phyloP scores from a whole-genome alignment of 1,139 yeast species.

The Candida mesenterica region DNA sequence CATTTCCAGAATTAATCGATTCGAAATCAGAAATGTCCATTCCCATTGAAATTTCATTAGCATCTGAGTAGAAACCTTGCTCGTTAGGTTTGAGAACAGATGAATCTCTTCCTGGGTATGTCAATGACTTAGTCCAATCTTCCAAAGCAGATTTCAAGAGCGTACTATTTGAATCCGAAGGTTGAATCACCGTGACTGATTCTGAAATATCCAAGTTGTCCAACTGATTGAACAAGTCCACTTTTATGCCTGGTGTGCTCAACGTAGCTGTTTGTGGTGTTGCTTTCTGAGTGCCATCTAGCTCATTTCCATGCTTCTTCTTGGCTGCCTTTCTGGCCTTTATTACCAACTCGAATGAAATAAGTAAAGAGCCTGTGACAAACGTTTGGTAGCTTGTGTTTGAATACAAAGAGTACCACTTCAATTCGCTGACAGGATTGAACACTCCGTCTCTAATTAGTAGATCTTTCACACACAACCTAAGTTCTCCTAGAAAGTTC shows the following conservation, averaged over 20 bases:
- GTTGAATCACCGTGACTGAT: conserved; percentile 8
- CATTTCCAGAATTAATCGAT: conserved; percentile 15
- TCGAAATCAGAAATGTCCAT: conserved; percentile 33
- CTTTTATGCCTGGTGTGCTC: conserved; percentile 12
- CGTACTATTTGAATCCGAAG: conserved; percentile 8
- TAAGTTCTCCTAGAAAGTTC: conserved; percentile 57
- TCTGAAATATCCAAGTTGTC: conserved; percentile 16
- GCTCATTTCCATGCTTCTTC: conserved; percentile 9
- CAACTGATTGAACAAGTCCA: conserved; percentile 13
- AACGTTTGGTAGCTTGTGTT: conserved; percentile 44
- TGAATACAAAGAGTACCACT: conserved; percentile 55
- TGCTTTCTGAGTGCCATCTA: conserved; percentile 2
- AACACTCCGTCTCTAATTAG: conserved; percentile 26
- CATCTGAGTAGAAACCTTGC: conserved; percentile 42
- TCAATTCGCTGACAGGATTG: conserved; percentile 29
- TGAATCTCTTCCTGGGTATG: conserved; percentile 32
- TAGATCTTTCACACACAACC: conserved; percentile 45
- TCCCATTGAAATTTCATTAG: conserved; percentile 18
- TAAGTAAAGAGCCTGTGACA: conserved; percentile 56
- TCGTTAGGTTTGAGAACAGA: conserved; percentile 29
- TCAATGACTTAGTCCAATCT: conserved; percentile 30
- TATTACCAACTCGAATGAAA: conserved; percentile 49
- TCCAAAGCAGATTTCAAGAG: conserved; percentile 18
- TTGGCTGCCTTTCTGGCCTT: conserved; percentile 14
- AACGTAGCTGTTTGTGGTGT: neutral